A percentile compares a stretch with the other conserved stretches of the same genome.
Evolutionary conservation across 331 rosid species (phyloP).

Genomic region (Malus hybrid): DNA sequence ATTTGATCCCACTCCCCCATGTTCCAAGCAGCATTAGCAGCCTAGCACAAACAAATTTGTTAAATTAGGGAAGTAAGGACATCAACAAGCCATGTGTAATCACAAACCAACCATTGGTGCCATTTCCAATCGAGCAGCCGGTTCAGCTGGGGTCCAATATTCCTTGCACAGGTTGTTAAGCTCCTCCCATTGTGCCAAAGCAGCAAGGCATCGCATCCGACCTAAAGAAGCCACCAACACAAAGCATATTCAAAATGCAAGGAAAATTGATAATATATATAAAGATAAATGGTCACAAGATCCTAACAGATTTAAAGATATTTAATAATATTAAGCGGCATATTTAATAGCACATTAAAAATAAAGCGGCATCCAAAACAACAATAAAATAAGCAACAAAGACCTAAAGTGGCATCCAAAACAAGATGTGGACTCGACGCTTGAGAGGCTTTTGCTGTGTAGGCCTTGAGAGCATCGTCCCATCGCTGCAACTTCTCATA

Average conservation of each 20-base stretch:
- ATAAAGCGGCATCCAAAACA: not conserved
- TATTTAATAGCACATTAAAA: not conserved
- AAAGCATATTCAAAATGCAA: constrained; percentile 10
- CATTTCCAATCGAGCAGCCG: constrained; percentile 94
- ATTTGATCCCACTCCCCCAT: constrained; percentile 99
- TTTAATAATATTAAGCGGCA: no score
- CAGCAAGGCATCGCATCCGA: constrained; percentile 96
- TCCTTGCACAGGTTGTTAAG: constrained; percentile 81
- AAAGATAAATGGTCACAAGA: no score
- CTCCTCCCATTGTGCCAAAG: constrained; percentile 99
- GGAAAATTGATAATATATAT: not conserved
- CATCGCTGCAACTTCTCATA: constrained; percentile 98
- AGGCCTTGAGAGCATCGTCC: constrained; percentile 99
- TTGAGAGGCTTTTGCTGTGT: constrained; percentile 81
- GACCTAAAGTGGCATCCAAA: constrained; percentile 86
- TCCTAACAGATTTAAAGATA: not conserved
- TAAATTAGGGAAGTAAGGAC: constrained; percentile 2
- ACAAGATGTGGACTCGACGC: constrained; percentile 62
- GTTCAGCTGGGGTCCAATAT: constrained; percentile 95
- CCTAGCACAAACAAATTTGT: constrained; percentile 40
- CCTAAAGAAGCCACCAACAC: constrained; percentile 46
- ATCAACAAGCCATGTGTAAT: constrained; percentile 2
- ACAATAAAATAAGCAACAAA: constrained; percentile 14
- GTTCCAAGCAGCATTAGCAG: constrained; percentile 96
- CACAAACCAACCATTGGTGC: constrained; percentile 79